Evolutionary conservation across 371 early-diverging fungal genomes (phyloP), one percentile per base, ranked within the genome.

Genomic region (Mucor plumbeus): DNA sequence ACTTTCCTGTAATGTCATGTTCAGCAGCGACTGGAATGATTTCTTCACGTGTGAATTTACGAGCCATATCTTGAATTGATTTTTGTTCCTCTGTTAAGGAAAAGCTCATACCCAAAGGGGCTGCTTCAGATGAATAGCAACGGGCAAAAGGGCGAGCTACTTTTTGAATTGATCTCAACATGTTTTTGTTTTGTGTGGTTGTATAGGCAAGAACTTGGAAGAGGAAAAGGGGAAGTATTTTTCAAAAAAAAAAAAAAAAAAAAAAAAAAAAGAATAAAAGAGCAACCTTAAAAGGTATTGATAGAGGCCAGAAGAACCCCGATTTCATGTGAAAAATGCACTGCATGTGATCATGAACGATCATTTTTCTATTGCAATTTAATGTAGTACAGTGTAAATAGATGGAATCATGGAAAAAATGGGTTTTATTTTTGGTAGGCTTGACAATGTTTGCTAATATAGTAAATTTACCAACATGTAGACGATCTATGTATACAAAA

Each of bases 21-120:
- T 97, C 91, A 11, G 96, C 94, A 4, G 98, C 98, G 4, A 93
- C 92, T 34, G 97, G 98, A 55, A 91, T 93, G 69, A 98, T 94
- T 59, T 95, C 95, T 47, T 97, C 94, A 43, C 79, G 86, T 15
- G 95, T 87, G 76, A 98, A 97, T 82, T 95, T 94, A 73, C 95
- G 90, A 19, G 97, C 95, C n/a, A 95, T 87, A 15, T 94, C 91
- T 79, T 96, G 95, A 69, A 94, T 88, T 14, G 93, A 88, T 64
- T 79, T 82, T 81, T 97, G 97, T 58, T 96, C 96, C 47, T 93
- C 93, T 48, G 81, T 86, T 47, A 98, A 87, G 36, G 75, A 81
- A 70, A 97, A 95, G 31, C 65, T 43, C 64, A 85, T 70, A 5
- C 83, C 81, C 13, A 75, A 57, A 15, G 69, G 43, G 15, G 71